Evolutionary conservation across 2,329 filamentous ascomycete species (phyloP).

Genomic region (Fusarium beomiforme): DNA sequence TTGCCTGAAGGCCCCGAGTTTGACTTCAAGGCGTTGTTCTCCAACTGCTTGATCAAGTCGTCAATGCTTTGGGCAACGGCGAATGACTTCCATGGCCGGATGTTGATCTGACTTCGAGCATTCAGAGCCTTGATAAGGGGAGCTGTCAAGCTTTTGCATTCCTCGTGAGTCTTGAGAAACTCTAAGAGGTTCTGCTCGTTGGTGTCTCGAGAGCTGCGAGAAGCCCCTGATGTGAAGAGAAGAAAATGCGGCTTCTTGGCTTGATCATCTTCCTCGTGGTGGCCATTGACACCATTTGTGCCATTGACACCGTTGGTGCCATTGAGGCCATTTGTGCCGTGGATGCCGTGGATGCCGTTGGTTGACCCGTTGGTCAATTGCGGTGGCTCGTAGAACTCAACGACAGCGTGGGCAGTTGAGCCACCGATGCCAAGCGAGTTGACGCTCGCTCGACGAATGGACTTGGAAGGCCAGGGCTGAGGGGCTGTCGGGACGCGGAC

Average conservation of each 20-base stretch:
- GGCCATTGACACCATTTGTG: neutral
- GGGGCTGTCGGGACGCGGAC: constrained; percentile 34
- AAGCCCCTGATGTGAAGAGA: constrained; percentile 33
- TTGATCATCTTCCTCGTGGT: neutral
- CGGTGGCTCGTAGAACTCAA: constrained; percentile 43
- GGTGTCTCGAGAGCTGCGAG: constrained; percentile 27
- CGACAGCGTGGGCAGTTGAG: constrained; percentile 55
- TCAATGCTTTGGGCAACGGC: constrained; percentile 34
- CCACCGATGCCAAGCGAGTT: constrained; percentile 55
- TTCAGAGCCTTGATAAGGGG: constrained; percentile 33
- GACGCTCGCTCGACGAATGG: constrained; percentile 44
- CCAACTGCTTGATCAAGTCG: constrained; percentile 28
- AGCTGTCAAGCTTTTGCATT: constrained; percentile 19
- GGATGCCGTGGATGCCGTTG: neutral
- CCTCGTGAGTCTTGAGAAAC: constrained; percentile 23
- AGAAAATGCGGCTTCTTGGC: constrained; percentile 13
- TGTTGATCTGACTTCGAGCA: constrained; percentile 33
- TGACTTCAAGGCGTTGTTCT: constrained; percentile 31
- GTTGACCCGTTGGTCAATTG: neutral
- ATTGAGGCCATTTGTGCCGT: neutral
- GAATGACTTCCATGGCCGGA: constrained; percentile 37
- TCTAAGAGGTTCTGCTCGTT: constrained; percentile 25
- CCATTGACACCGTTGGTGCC: neutral
- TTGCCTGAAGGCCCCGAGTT: constrained; percentile 8
- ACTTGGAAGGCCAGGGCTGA: constrained; percentile 38